Base-by-base conservation (phyloP, 139 green algal genomes). In the Chlamydomonas sp. region DNA sequence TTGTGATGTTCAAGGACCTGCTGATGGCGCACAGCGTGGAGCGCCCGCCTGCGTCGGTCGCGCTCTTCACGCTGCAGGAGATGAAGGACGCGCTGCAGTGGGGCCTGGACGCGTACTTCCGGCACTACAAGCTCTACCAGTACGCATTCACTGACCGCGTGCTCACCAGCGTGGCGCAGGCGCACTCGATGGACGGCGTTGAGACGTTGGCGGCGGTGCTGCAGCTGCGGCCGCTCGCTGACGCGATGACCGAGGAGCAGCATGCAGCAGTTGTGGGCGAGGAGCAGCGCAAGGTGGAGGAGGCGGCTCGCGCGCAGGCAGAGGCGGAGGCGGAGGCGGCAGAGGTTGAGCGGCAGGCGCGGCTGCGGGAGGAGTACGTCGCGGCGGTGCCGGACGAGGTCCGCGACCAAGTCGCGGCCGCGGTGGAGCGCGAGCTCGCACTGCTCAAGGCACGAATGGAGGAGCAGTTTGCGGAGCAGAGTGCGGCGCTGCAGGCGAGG, bases 51-150 rank as follows among this genome's bases (percentile, higher is more conserved):
- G 89, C 79, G 74, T 87, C 78, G 70, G 64, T 85, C 0, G 84
- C 84, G 0, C 72, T 92, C 3, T 92, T 90, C 67, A 75, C 73
- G 0, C 59, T 81, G 22, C 8, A 36, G 5, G 79, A 89, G 57
- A 78, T 84, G 72, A 70, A 79, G 62, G 39, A 30, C 31, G 69
- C 88, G 29, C 76, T 79, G 58, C 69, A 83, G 34, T 90, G 79
- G 76, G 74, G 79, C 59, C 63, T 90, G 24, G 65, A 75, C 48
- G 79, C 76, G n/a, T 90, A 90, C 73, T 92, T 83, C 73, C 48
- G 76, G 38, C 85, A 90, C 62, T 92, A 89, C 81, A 90, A 89
- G 69, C 71, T 90, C 35, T 90, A 92, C 65, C 78, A 86, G 71
- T 89, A 89, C 37, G 70, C 70, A 3, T 89, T 86, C 75, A 88